Base-by-base conservation (phyloP, 1,284 basidiomycete species). In the Earliella scabrosa region DNA sequence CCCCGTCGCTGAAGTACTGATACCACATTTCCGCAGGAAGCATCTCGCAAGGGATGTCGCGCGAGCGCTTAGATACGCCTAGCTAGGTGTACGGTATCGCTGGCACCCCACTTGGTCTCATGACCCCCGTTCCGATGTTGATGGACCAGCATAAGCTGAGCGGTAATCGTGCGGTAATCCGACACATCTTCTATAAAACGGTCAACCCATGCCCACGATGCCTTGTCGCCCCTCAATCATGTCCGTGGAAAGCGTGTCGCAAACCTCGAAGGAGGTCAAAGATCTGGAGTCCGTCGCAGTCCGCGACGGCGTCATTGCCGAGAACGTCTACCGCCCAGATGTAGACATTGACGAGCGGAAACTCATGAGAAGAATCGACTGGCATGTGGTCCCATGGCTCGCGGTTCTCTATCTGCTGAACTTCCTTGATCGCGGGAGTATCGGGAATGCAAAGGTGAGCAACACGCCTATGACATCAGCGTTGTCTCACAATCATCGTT, bases 351-450 rank as follows among this genome's bases (percentile, higher is more conserved):
- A 90, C 64, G 87, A 87, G 67, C 77, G 77, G 40, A 83, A 82
- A 64, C 69, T 90, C 51, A 66, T 90, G 64, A 78, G 86, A 60
- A 88, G 85, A 70, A 79, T 90, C 27, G 87, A 90, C 68, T 71
- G 79, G 60, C 79, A 81, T 24, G 77, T 88, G 56, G 79, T 88
- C 34, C 87, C 87, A 8, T 89, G 86, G 86, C 68, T 88, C 27
- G 80, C 86, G 10, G 77, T 93, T 41, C 74, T 93, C 45, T 92
- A 92, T 71, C 77, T 92, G n/a, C 75, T 92, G 43, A 87, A 86
- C 61, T 88, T 88, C 71, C 73, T 88, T 38, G 92, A 93, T 70
- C 82, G 92, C 58, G 88, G 89, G 23, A 91, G 88, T 64, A 89
- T 93, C 61, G 91, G 90, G 69, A 93, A 93, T 72, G 89, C 89